Conservation (phyloP, 2,329 filamentous ascomycete genomes). For the Claviceps sp. region DNA sequence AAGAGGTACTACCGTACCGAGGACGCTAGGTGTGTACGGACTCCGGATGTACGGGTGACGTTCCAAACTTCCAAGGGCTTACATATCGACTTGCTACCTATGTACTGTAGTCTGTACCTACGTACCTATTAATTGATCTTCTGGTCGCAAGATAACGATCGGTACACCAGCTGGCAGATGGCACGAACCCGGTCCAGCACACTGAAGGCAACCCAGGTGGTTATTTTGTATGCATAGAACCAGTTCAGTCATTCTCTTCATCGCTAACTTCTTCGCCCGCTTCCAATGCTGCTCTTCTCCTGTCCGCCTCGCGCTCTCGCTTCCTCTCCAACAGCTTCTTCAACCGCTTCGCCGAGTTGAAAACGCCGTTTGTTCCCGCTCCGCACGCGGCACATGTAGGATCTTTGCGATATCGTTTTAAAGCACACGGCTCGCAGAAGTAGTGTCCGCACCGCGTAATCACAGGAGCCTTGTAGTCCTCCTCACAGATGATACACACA, state of each 20-base stretch:
- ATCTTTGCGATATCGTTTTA: slow-evolving; percentile 75
- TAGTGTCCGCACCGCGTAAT: slow-evolving; percentile 90
- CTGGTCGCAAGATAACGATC: too few species aligned
- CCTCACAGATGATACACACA: slow-evolving; percentile 74
- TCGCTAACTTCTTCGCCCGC: slow-evolving; percentile 36
- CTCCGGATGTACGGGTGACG: too few species aligned
- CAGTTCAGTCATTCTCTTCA: slow-evolving; percentile 19
- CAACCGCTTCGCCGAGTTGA: slow-evolving; percentile 75
- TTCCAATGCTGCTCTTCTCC: slow-evolving; percentile 38
- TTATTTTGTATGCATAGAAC: background rate
- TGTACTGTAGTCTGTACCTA: too few species aligned
- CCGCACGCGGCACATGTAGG: slow-evolving; percentile 80
- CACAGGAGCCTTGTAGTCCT: slow-evolving; percentile 65
- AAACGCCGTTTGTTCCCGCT: slow-evolving; percentile 73
- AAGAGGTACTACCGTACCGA: too few species aligned
- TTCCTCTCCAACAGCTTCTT: slow-evolving; percentile 70
- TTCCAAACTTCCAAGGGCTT: too few species aligned
- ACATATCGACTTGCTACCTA: too few species aligned
- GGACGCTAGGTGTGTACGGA: too few species aligned
- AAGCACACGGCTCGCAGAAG: slow-evolving; percentile 83
- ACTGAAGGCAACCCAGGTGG: too few species aligned
- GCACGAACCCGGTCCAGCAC: too few species aligned
- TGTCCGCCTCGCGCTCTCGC: slow-evolving; percentile 44
- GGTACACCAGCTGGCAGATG: too few species aligned
- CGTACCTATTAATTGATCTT: too few species aligned